phyloP scores from a whole-genome alignment of 257 asterid species.

The Handroanthus guayacan region DNA sequence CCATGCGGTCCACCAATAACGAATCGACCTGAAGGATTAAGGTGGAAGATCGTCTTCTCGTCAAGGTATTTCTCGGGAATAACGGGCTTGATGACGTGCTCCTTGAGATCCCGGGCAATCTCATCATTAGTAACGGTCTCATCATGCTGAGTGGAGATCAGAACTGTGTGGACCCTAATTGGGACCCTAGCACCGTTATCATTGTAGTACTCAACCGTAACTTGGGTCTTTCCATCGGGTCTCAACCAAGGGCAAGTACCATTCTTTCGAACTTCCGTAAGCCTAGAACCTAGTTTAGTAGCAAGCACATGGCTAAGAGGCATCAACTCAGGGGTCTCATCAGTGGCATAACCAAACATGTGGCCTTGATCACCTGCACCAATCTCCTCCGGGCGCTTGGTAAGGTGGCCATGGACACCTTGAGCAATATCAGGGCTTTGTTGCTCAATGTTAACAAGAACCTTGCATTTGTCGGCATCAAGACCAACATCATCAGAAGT shows the following conservation, averaged over 20 bases:
- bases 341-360: conserved; percentile 52
- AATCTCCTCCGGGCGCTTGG: conserved; percentile 53
- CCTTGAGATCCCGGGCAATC: conserved; percentile 49
- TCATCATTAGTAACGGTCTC: conserved; percentile 53
- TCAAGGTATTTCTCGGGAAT: conserved; percentile 51
- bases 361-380: conserved; percentile 56
- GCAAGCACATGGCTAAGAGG: conserved; percentile 56
- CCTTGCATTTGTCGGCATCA: conserved; percentile 54
- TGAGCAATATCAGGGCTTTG: conserved; percentile 52
- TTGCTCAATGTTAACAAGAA: conserved; percentile 46
- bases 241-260: conserved; percentile 50
- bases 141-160: conserved; percentile 53
- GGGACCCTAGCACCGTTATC: conserved; percentile 54
- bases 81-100: conserved; percentile 52
- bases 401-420: conserved; percentile 52
- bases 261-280: conserved; percentile 48
- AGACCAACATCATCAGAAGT: conserved; percentile 52
- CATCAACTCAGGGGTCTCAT: conserved; percentile 52
- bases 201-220: conserved; percentile 46
- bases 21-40: conserved; percentile 51
- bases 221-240: conserved; percentile 56
- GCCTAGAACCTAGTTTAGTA: conserved; percentile 45
- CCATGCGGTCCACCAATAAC: conserved; percentile 58
- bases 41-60: conserved; percentile 54
- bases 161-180: conserved; percentile 50